Evolutionary conservation across 2,329 filamentous ascomycete species (phyloP), one percentile per base, ranked within the genome.

Genomic region (Neoascochyta sp.): DNA sequence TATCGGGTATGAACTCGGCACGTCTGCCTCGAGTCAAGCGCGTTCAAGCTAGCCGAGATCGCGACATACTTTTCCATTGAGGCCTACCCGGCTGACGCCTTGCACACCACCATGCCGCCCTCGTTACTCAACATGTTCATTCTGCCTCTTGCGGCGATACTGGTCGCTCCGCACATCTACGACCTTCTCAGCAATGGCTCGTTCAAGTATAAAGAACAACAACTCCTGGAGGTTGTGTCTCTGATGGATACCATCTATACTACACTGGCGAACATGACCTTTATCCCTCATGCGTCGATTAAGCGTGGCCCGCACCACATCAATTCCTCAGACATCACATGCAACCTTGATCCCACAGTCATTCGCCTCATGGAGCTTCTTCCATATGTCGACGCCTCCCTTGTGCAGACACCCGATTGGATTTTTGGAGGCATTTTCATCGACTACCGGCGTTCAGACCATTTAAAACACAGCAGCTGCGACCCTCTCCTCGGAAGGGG

Each of bases 351-450:
- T 7, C 27, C 33, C 9, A 27, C 33, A 5, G 39, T 39, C 6
- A 24, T 45, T 17, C 39, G 38, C 8, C 26, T 48, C 2, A 38
- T 44, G 34, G 34, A 48, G 5, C 24, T 48, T 4, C 17, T 48
- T 18, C 45, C 42, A 2, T 46, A 47, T 15, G 38, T 47, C 4
- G 39, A 43, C 10, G 7, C 10, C 0, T 20, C 29, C n/a, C 16
- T 40, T n/a, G 21, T 41, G 9, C 13, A 33, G 2, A 22, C 34
- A 18, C 11, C 22, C 10, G 27, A 29, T 16, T 47, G 42, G 42
- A n/a, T 47, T 3, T 36, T 32, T 12, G 39, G 37, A n/a, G 37
- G 36, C 7, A 19, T 27, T 5, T 45, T 45, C 24, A 36, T 43
- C 18, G 36, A 43, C 24, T 45, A 40, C 19, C 29, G 34, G n/a